phyloP scores from a whole-genome alignment of 306 rosid genomes.

The Glycine soja region DNA sequence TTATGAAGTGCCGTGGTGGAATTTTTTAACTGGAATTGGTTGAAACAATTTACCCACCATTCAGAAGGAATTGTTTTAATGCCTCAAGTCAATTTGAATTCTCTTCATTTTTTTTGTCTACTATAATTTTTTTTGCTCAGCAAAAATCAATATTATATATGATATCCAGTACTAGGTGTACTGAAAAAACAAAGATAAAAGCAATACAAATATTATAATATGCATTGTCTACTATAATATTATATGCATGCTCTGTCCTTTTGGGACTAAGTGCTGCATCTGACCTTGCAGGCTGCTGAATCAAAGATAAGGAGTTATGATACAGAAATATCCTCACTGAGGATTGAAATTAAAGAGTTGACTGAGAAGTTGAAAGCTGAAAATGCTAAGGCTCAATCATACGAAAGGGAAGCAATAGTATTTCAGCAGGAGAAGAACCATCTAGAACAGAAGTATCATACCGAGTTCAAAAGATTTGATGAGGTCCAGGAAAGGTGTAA shows the following conservation, averaged over 20 bases:
- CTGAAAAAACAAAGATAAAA: too few species aligned
- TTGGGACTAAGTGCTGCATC: constrained; percentile 13
- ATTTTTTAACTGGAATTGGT: background rate
- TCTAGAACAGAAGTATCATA: constrained; percentile 72
- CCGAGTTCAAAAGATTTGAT: constrained; percentile 82
- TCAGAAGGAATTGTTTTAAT: background rate
- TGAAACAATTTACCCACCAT: constrained; percentile 22
- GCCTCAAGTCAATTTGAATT: background rate
- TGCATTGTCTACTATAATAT: too few species aligned
- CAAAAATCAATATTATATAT: too few species aligned
- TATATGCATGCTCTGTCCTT: background rate
- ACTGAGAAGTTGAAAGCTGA: constrained; percentile 66
- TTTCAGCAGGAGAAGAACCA: constrained; percentile 80
- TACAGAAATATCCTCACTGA: constrained; percentile 66
- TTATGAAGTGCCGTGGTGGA: constrained; percentile 1
- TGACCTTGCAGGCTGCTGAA: constrained; percentile 78
- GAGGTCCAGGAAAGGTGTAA: constrained; percentile 84
- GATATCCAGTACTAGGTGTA: too few species aligned
- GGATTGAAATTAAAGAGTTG: constrained; percentile 71
- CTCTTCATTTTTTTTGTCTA: background rate
- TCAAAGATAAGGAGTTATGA: constrained; percentile 82
- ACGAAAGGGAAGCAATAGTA: constrained; percentile 73
- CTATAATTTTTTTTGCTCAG: too few species aligned
- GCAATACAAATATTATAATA: too few species aligned
- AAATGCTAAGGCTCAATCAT: constrained; percentile 73